Evolutionary conservation across 108 stramenopile genomes (phyloP), one percentile per base, ranked within the genome.

Genomic region (Skeletonema potamos): DNA sequence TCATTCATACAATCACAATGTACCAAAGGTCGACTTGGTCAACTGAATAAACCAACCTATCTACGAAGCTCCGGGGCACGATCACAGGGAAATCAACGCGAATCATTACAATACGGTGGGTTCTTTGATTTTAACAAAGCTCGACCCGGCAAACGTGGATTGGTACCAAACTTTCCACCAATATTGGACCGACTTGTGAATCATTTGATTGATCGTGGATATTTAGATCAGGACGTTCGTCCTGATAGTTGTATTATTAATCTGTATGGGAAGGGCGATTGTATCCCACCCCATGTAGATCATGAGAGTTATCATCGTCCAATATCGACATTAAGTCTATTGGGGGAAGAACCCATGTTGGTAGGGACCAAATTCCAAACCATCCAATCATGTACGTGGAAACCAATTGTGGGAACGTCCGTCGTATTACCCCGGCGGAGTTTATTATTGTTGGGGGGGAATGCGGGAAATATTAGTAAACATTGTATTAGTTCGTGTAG

Each of bases 231-330:
- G 10, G 74, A 75, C 11, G 59, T 64, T 13, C 59, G 73, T 26
- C 79, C 79, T 20, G 79, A 81, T 55, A 76, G 74, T 46, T 73
- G 72, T 36, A 81, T 81, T 39, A 81, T 81, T 69, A 81, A 81
- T 41, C 63, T 58, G 43, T 81, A 81, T 65, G 79, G 56, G 15
- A 29, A 27, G 1, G 79, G 79, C 6, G 79, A 81, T 66, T 81
- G 79, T 34, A 81, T 81, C 17, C 79, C 79, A 4, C 79, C 79
- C 0, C 79, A 81, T 48, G 75, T 76, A 22, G 79, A 81, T 70
- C 79, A 81, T 43, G 36, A 70, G 3, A 64, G 70, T 34, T 81
- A 81, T 44, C 61, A 64, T 30, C 60, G 79, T 20, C 79, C 79
- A 13, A 81, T 81, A 24, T 64, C 62, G 12, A 81, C 79, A 9